Conservation (phyloP, 495 filamentous ascomycete species). For the Aspergillus ostianus region DNA sequence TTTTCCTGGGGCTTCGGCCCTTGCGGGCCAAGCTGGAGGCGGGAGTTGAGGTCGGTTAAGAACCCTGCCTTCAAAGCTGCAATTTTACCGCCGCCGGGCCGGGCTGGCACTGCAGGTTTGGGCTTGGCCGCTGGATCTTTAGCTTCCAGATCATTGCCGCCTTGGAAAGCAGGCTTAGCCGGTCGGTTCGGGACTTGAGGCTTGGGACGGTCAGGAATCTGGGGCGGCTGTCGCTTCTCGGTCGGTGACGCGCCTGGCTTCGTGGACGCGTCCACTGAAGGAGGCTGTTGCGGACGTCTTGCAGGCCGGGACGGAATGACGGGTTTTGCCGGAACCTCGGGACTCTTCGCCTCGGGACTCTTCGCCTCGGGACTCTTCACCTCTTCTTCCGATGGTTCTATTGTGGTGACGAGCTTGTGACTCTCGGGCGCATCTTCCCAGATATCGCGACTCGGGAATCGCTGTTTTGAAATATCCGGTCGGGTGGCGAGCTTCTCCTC, state of each 20-base stretch:
- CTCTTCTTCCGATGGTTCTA: constrained; percentile 59
- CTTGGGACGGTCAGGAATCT: constrained; percentile 72
- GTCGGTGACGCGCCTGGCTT: constrained; percentile 36
- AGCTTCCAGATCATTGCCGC: constrained; percentile 29
- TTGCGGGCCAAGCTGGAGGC: constrained; percentile 78
- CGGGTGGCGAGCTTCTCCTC: constrained; percentile 45
- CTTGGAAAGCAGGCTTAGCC: constrained; percentile 49
- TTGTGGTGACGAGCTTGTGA: constrained; percentile 74
- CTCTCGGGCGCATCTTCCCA: constrained; percentile 96
- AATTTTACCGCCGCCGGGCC: constrained; percentile 79
- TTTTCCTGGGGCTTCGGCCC: constrained; percentile 67
- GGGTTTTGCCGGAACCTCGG: constrained; percentile 40
- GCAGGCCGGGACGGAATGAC: constrained; percentile 44
- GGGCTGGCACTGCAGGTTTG: constrained; percentile 78
- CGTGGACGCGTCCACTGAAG: constrained; percentile 31
- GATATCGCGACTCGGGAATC: constrained; percentile 92
- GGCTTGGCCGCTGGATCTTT: constrained; percentile 45
- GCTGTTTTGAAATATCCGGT: constrained; percentile 56
- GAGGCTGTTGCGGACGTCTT: constrained; percentile 37
- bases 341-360: constrained; percentile 36
- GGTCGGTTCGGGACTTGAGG: constrained; percentile 75
- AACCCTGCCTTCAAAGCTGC: constrained; percentile 87
- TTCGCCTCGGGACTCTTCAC: constrained; percentile 19
- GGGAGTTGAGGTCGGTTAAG: constrained; percentile 83
- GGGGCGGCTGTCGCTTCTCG: constrained; percentile 51